These are phyloP conservation scores for Podospora conica DNA, from an alignment of 495 filamentous ascomycete species.

Conservation along the genomic window DNA sequence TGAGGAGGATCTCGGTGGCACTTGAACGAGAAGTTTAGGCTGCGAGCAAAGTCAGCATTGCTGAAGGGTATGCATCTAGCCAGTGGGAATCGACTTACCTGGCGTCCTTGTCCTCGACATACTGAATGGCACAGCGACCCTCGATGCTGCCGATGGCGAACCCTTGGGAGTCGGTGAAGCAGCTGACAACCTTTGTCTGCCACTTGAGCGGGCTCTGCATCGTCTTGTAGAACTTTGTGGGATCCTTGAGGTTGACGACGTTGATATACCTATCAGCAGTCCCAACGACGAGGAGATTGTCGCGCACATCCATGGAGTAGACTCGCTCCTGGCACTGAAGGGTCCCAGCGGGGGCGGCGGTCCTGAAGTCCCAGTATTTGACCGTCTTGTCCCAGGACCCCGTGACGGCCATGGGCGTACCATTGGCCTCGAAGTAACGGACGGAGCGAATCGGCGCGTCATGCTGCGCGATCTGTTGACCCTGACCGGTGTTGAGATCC, in stretches of 20 bases:
- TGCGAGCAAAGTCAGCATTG: constrained; percentile 21
- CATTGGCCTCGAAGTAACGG: constrained; percentile 62
- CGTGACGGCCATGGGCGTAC: constrained; percentile 66
- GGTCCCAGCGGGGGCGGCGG: constrained; percentile 50
- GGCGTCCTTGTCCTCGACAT: constrained; percentile 82
- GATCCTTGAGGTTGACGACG: constrained; percentile 78
- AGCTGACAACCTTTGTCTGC: constrained; percentile 89
- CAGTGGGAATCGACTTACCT: constrained; percentile 36
- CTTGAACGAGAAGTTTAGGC: constrained; percentile 90
- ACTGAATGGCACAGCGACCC: constrained; percentile 86
- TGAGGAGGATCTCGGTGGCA: constrained; percentile 75
- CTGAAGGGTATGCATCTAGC: background rate
- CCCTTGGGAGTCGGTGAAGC: constrained; percentile 79
- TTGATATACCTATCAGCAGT: constrained; percentile 91
- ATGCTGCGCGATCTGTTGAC: constrained; percentile 63
- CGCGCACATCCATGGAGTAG: constrained; percentile 82
- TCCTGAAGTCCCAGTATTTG: constrained; percentile 90
- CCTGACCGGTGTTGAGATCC: constrained; percentile 56
- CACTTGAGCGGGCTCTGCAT: constrained; percentile 84
- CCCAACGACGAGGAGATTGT: constrained; percentile 78
- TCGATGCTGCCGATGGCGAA: constrained; percentile 89
- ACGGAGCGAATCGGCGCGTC: constrained; percentile 73
- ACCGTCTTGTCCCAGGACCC: constrained; percentile 95
- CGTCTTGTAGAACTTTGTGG: constrained; percentile 78
- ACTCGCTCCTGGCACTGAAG: constrained; percentile 73